A percentile compares a stretch with the other conserved stretches of the same genome.
Conservation (phyloP, 345 rosid genomes). For the Pugionium cornutum region DNA sequence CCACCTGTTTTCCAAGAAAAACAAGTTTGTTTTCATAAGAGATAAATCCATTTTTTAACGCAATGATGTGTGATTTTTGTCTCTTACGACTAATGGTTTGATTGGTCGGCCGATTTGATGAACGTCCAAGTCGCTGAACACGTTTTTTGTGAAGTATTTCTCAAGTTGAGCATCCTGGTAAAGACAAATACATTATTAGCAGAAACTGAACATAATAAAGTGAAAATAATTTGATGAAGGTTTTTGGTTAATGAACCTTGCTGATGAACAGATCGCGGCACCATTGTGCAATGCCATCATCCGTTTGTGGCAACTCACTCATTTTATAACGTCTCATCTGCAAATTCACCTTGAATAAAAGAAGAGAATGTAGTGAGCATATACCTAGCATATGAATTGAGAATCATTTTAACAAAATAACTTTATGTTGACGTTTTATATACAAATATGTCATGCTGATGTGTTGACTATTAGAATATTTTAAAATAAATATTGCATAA, state of each 20-base stretch:
- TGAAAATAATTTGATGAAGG: neutral
- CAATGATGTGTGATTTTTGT: slow-evolving; percentile 7
- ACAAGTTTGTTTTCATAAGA: neutral
- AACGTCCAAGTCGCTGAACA: slow-evolving; percentile 47
- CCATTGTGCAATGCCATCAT: slow-evolving; percentile 75
- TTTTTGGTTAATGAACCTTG: slow-evolving; percentile 49
- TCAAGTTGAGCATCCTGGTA: slow-evolving; percentile 66
- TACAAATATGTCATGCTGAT: no score
- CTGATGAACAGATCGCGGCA: slow-evolving; percentile 68
- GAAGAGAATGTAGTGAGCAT: slow-evolving; percentile 7
- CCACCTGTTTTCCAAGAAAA: slow-evolving; percentile 48
- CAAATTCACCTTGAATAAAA: slow-evolving; percentile 50
- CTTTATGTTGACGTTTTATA: no score
- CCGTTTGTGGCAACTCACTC: slow-evolving; percentile 65
- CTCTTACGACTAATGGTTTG: slow-evolving; percentile 60
- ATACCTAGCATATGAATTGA: no score
- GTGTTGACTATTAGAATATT: no score
- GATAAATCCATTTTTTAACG: neutral
- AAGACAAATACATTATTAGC: neutral
- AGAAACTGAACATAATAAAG: neutral
- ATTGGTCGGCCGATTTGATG: slow-evolving; percentile 58
- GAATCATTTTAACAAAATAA: no score
- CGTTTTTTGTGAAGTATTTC: slow-evolving; percentile 43
- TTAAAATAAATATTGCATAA: no score
- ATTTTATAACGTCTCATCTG: slow-evolving; percentile 61